Evolutionary conservation across 2,329 filamentous ascomycete species (phyloP), one percentile per base, ranked within the genome.

Genomic region (Alternaria rosae): DNA sequence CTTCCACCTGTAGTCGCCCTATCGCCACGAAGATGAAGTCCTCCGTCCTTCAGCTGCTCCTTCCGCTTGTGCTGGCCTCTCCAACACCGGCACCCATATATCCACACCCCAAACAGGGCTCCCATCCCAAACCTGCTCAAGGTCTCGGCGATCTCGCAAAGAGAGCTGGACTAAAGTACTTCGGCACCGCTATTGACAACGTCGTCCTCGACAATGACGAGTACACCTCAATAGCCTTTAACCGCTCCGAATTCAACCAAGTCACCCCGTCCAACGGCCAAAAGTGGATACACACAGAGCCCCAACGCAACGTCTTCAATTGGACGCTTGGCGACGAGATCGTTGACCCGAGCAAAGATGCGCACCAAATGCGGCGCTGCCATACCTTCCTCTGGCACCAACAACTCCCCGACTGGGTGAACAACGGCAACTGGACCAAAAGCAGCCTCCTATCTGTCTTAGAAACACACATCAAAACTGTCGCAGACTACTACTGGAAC

Each of bases 221-320:
- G 26, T 92, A 91, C 75, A 78, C 83, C 17, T 75, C 79, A 20
- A 86, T 89, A 62, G 79, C 89, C 43, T 83, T 82, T 65, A 80
- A 89, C 74, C 79, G 72, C 8, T 78, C 80, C 48, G 87, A 90
- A 70, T 91, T 91, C 69, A 89, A 89, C 30, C 85, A 88, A 74
- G 82, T 90, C 25, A 90, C 88, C 0, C 87, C 88, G 0, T 86
- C 85, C 51, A 91, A 91, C 73, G 83, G 84, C 3, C 85, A 88
- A 75, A 87, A 87, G 82, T 92, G 88, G 88, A 83, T 88, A 61
- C 81, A 83, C 64, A 89, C 83, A 15, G 87, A 92, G 81, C 86
- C 87, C 1, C 74, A 78, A 42, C 84, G 83, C 47, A 83, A 82
- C 35, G 74, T 81, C 47, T 92, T 91, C 81, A 84, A 83, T 70